Percentiles rank a stretch among this genome's conserved stretches.
Conservation (phyloP, 169 alveolate species). For the Cryptosporidium meleagridis region DNA sequence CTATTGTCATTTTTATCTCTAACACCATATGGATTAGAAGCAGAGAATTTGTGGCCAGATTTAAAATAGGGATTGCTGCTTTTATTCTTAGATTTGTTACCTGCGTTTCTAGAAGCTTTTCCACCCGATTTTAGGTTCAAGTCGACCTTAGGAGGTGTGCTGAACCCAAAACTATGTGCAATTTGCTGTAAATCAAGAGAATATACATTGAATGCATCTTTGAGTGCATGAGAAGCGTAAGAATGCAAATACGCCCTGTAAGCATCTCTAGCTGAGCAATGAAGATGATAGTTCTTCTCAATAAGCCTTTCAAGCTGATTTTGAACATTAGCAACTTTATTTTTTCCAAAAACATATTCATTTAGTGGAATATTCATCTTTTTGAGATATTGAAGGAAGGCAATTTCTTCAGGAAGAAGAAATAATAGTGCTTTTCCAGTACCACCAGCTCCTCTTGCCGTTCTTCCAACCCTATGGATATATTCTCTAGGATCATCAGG, state of each 20-base stretch:
- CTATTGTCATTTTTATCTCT: slow-evolving; percentile 73
- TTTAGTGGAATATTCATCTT: slow-evolving; percentile 92
- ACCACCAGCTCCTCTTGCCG: slow-evolving; percentile 98
- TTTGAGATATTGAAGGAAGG: slow-evolving; percentile 92
- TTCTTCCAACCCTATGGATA: slow-evolving; percentile 99
- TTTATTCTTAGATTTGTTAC: slow-evolving; percentile 27
- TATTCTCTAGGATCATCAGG: slow-evolving; percentile 99
- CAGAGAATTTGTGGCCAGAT: slow-evolving; percentile 75
- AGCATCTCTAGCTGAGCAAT: slow-evolving; percentile 97
- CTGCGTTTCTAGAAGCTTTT: slow-evolving; percentile 63
- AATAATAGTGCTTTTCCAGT: slow-evolving; percentile 96
- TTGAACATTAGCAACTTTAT: slow-evolving; percentile 96
- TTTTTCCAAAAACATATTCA: slow-evolving; percentile 96
- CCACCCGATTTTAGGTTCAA: slow-evolving; percentile 89
- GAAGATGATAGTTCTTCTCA: slow-evolving; percentile 96
- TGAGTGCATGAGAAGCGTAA: slow-evolving; percentile 94
- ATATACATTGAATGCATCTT: slow-evolving; percentile 96
- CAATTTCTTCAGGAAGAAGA: slow-evolving; percentile 96
- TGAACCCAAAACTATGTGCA: slow-evolving; percentile 94
- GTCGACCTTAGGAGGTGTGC: slow-evolving; percentile 96
- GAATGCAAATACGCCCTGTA: slow-evolving; percentile 95
- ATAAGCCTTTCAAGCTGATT: slow-evolving; percentile 96
- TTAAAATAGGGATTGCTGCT: slow-evolving; percentile 32
- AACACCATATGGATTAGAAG: slow-evolving; percentile 74
- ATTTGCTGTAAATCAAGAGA: slow-evolving; percentile 94